phyloP scores from a whole-genome alignment of 306 rosid species.

The Alnus glutinosa region DNA sequence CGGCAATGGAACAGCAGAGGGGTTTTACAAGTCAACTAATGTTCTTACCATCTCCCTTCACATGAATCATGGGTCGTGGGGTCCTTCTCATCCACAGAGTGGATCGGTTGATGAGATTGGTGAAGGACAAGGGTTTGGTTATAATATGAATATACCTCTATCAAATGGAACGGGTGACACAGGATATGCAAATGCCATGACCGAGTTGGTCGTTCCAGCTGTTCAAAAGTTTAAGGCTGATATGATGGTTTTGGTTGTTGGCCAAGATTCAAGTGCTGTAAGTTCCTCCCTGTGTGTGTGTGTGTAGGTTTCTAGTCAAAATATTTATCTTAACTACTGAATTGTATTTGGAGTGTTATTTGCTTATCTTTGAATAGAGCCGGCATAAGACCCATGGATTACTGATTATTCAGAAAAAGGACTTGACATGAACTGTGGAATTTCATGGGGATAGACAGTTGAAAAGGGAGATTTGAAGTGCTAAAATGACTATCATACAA shows the following conservation, averaged over 20 bases:
- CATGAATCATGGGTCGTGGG: conserved; percentile 97
- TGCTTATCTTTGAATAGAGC: not conserved
- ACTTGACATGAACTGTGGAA: not conserved
- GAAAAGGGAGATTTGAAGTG: conserved; percentile 2
- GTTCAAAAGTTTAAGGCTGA: conserved; percentile 67
- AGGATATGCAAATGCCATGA: conserved; percentile 66
- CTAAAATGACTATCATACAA: not conserved
- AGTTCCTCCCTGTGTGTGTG: conserved; percentile 33
- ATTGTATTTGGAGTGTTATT: not conserved
- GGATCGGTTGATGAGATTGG: conserved; percentile 80
- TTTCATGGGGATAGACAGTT: conserved; percentile 1
- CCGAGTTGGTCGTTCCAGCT: conserved; percentile 67
- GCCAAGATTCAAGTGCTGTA: conserved; percentile 94
- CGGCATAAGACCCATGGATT: not conserved
- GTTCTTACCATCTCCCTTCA: conserved; percentile 89
- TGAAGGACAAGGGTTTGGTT: conserved; percentile 75
- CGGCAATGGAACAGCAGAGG: conserved; percentile 94
- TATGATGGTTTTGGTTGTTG: conserved; percentile 66
- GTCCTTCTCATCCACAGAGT: conserved; percentile 75
- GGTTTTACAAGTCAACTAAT: conserved; percentile 68
- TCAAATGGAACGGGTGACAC: conserved; percentile 86
- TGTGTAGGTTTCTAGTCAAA: not conserved
- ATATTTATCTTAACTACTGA: conserved; percentile 7
- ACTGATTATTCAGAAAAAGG: not conserved
- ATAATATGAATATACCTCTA: conserved; percentile 83